Conservation (phyloP, 306 rosid species). For the Vigna reflexopilosa region DNA sequence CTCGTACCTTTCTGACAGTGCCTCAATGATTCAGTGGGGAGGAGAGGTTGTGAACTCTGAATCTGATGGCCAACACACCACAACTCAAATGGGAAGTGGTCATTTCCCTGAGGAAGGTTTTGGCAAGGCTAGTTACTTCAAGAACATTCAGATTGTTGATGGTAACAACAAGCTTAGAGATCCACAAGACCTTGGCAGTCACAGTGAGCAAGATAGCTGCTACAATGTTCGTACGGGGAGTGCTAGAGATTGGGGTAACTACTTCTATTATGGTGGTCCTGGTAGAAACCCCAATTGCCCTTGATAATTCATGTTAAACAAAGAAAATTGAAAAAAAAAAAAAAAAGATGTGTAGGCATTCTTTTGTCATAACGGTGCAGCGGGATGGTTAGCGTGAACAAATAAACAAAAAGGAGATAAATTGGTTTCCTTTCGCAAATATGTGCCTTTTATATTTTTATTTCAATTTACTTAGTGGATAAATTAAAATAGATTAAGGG, state of each 20-base stretch:
- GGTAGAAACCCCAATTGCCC: constrained; percentile 57
- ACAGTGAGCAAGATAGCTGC: constrained; percentile 56
- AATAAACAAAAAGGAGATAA: too few species aligned
- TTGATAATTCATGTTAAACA: constrained; percentile 34
- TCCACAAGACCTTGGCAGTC: constrained; percentile 57
- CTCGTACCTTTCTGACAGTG: constrained; percentile 60
- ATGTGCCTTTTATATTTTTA: too few species aligned
- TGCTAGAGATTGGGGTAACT: constrained; percentile 58
- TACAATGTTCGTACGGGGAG: constrained; percentile 53
- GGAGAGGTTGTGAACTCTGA: constrained; percentile 64
- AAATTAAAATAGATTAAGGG: too few species aligned
- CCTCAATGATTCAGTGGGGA: constrained; percentile 69
- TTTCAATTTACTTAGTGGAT: too few species aligned
- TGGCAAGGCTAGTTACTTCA: constrained; percentile 62
- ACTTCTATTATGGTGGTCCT: constrained; percentile 69
- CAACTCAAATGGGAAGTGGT: constrained; percentile 75
- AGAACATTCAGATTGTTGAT: constrained; percentile 62
- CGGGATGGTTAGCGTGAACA: too few species aligned
- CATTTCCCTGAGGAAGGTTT: constrained; percentile 67
- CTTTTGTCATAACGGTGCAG: background rate
- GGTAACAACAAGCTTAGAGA: constrained; percentile 53
- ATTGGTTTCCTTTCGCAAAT: too few species aligned
- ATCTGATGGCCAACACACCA: constrained; percentile 61
- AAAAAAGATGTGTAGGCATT: background rate
- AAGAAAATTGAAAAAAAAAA: background rate